Conservation (phyloP, 148 eudicot species). For the Beta vulgaris region DNA sequence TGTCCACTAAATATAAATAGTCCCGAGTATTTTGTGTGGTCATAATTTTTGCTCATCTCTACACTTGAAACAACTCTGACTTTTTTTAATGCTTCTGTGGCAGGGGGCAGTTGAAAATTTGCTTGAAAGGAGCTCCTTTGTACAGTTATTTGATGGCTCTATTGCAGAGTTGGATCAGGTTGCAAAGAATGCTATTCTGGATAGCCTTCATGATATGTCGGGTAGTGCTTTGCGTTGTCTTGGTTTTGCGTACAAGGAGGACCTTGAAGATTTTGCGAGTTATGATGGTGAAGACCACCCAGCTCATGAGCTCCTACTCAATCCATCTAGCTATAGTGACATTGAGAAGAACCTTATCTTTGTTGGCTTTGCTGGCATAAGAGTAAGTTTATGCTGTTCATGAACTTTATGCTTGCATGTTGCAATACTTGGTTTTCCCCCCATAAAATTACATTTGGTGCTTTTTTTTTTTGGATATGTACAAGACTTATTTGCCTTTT, state of each 20-base stretch:
- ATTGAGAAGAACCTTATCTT: conserved; percentile 73
- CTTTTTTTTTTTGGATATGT: neutral
- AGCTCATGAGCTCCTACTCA: conserved; percentile 59
- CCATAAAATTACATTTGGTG: too few species aligned
- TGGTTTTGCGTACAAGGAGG: conserved; percentile 84
- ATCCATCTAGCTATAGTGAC: conserved; percentile 66
- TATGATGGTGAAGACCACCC: conserved; percentile 85
- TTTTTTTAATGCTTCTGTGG: conserved; percentile 17
- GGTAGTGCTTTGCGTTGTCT: conserved; percentile 68
- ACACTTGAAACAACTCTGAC: neutral
- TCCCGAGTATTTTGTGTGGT: neutral
- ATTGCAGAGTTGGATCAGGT: conserved; percentile 49
- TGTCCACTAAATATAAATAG: too few species aligned
- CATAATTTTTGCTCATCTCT: neutral
- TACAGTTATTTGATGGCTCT: conserved; percentile 75
- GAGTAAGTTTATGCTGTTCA: conserved; percentile 45
- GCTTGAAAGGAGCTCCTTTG: conserved; percentile 69
- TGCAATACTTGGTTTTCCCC: too few species aligned
- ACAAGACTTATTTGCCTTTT: neutral
- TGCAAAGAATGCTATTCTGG: conserved; percentile 41
- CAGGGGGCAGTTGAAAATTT: conserved; percentile 95
- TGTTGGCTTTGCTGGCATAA: conserved; percentile 78
- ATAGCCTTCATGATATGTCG: conserved; percentile 74
- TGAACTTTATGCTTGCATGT: neutral
- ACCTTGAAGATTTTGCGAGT: conserved; percentile 56